Evolutionary conservation across 768 basidiomycete species (phyloP), one percentile per base, ranked within the genome.

Genomic region (Suillus discolor): DNA sequence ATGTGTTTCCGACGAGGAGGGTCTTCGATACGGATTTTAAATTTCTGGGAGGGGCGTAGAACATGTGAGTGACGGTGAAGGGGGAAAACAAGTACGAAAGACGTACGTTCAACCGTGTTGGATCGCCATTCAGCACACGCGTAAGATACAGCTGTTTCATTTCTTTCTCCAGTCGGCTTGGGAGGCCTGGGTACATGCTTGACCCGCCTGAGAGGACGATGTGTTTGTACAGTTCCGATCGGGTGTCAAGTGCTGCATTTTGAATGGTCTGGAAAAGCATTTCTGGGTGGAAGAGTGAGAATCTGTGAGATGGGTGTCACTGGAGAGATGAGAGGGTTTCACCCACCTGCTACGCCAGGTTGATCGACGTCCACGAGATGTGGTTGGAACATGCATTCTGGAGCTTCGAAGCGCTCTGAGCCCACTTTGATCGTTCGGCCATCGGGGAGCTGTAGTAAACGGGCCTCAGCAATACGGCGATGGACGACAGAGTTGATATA

Each of bases 331-430:
- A 28, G 38, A 45, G n/a, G 25, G 39, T 78, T 83, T 51, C 65
- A 93, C 93, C 93, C 66, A 94, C 94, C 94, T 80, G 96, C 96
- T 59, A 98, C 89, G 54, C 97, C 97, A 7, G 95, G 94, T 74
- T 97, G 96, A 76, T 99, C 97, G 57, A 99, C 82, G 72, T 99
- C 97, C 55, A 99, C 96, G 4, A 99, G 85, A 77, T 97, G 94
- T 25, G 97, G 97, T 76, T 99, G 97, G 90, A 99, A 99, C 95
- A 99, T 96, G 81, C 97, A 99, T 79, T 99, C 97, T 6, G 97
- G 97, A 15, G 97, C 97, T 79, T 99, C 97, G 74, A 98, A 99
- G 15, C 97, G 92, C 77, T 99, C 97, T 0, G 96, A 94, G 36
- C 97, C 97, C 67, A 99, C 95, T 83, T 97, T 97, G 85, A 99